Conservation (phyloP, 495 filamentous ascomycete genomes). For the Hypoxylon crocopeplum region DNA sequence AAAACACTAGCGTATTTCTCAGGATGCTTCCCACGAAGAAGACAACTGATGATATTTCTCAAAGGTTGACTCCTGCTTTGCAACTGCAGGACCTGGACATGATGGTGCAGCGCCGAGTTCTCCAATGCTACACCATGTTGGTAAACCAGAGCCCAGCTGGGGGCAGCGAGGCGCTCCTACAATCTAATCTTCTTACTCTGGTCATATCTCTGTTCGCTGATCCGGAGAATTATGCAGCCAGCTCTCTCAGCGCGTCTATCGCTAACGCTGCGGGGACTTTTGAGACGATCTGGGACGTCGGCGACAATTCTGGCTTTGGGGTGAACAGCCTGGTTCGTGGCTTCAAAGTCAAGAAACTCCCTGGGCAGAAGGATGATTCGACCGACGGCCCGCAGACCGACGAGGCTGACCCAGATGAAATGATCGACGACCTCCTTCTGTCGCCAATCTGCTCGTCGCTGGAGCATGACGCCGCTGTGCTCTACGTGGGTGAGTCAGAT, state of each 20-base stretch:
- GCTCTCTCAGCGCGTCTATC: constrained; percentile 88
- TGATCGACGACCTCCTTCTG: constrained; percentile 70
- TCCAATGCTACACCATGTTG: constrained; percentile 93
- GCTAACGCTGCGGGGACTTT: constrained; percentile 89
- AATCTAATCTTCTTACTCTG: constrained; percentile 92
- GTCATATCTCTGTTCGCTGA: constrained; percentile 93
- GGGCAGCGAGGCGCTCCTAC: constrained; percentile 81
- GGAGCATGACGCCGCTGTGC: constrained; percentile 86
- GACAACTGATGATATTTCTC: constrained; percentile 83
- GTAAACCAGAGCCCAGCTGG: constrained; percentile 83
- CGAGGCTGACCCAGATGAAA: constrained; percentile 67
- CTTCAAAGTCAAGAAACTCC: constrained; percentile 72
- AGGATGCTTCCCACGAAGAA: constrained; percentile 83
- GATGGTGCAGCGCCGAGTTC: constrained; percentile 90
- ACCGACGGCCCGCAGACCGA: constrained; percentile 65
- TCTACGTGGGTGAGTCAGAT: constrained; percentile 68
- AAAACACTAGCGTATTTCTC: constrained; percentile 89
- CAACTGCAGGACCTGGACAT: constrained; percentile 90
- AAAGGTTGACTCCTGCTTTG: constrained; percentile 83
- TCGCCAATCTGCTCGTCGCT: constrained; percentile 82
- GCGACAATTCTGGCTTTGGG: constrained; percentile 93
- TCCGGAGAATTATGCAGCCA: constrained; percentile 83
- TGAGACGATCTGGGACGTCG: constrained; percentile 92
- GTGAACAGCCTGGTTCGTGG: constrained; percentile 84
- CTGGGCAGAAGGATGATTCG: constrained; percentile 70